Conservation (phyloP, 495 filamentous ascomycete species). For the Pyronema domesticum region DNA sequence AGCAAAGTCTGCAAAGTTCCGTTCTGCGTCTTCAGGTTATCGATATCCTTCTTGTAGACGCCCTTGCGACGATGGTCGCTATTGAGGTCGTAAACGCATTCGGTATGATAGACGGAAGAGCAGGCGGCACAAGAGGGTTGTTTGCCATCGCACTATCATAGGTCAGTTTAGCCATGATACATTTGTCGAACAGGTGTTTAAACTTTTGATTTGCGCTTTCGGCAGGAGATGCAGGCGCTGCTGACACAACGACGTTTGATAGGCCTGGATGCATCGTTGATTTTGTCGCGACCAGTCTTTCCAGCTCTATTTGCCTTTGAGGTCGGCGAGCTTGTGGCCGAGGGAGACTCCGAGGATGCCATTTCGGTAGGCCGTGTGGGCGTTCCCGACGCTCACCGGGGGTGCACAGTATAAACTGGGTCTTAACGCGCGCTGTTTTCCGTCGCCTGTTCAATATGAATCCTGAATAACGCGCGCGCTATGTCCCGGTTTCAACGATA, state of each 20-base stretch:
- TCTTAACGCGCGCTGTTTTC: too few relatives aligned
- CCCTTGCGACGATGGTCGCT: slow-evolving; percentile 92
- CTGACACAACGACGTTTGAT: slow-evolving; percentile 75
- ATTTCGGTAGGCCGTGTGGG: background rate
- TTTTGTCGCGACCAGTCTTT: slow-evolving; percentile 3
- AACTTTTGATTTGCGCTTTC: slow-evolving; percentile 76
- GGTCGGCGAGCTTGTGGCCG: background rate
- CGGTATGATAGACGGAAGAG: slow-evolving; percentile 83
- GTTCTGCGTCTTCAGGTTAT: slow-evolving; percentile 69
- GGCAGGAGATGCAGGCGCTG: slow-evolving; percentile 82
- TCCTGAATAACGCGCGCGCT: too few relatives aligned
- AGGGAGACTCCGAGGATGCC: background rate
- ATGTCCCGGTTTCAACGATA: too few relatives aligned
- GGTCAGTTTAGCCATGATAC: background rate
- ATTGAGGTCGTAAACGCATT: slow-evolving; percentile 85
- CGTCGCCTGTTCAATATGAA: too few relatives aligned
- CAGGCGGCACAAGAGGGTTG: slow-evolving; percentile 86
- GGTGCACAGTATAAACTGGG: background rate
- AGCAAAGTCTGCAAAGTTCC: slow-evolving; percentile 81
- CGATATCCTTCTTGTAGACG: slow-evolving; percentile 87
- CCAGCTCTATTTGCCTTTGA: background rate
- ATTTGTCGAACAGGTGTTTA: background rate
- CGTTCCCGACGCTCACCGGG: background rate
- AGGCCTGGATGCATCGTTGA: slow-evolving; percentile 11
- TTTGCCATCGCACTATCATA: slow-evolving; percentile 65